phyloP scores from a whole-genome alignment of 805 yeast genomes.

The Candida yuanshanica region DNA sequence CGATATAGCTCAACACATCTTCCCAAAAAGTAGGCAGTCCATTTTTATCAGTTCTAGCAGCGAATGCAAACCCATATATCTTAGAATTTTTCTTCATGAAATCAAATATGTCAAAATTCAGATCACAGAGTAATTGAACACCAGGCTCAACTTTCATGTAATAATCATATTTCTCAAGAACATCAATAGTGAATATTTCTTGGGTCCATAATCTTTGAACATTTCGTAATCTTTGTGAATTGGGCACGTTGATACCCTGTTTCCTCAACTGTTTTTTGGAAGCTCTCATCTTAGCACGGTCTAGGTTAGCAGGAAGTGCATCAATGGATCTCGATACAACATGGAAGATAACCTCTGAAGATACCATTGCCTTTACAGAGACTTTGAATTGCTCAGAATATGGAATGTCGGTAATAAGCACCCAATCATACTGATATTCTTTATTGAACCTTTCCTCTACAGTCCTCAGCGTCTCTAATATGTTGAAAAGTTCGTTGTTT shows the following conservation, averaged over 20 bases:
- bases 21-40: conserved; percentile 80
- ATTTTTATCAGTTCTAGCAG: conserved; percentile 56
- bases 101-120: conserved; percentile 41
- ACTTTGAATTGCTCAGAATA: conserved; percentile 48
- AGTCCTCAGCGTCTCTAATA: conserved; percentile 52
- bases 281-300: conserved; percentile 36
- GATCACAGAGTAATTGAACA: conserved; percentile 38
- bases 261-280: conserved; percentile 36
- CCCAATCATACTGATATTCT: conserved; percentile 64
- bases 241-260: conserved; percentile 45
- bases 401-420: conserved; percentile 60
- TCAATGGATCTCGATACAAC: conserved; percentile 40
- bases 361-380: conserved; percentile 38
- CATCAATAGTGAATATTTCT: conserved; percentile 38
- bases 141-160: conserved; percentile 48
- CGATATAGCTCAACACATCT: conserved; percentile 57
- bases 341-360: conserved; percentile 57
- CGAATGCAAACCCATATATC: conserved; percentile 60
- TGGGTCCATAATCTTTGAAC: conserved; percentile 43
- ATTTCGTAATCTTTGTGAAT: conserved; percentile 52
- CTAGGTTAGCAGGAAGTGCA: conserved; percentile 49
- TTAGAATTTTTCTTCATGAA: conserved; percentile 47
- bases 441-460: conserved; percentile 64
- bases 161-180: conserved; percentile 41
- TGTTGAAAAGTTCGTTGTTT: conserved; percentile 50